Evolutionary conservation across 2,329 filamentous ascomycete species (phyloP), one percentile per base, ranked within the genome.

Genomic region (Elsinoe ampelina): DNA sequence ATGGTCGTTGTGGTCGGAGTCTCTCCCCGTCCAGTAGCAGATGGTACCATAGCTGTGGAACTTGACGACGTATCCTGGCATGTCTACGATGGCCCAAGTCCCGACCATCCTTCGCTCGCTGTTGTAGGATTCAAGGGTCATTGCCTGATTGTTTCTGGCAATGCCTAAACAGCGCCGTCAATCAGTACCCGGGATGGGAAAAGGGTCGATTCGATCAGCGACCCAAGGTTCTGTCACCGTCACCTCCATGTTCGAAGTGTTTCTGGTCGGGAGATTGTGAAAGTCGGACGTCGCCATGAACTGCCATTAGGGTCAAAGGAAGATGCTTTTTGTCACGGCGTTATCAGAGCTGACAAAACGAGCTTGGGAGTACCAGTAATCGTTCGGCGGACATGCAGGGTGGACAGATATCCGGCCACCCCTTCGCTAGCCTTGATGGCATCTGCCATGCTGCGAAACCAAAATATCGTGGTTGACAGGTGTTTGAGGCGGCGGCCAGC

Each of bases 311-410:
- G 32, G 48, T 22, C 48, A 39, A 39, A 17, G 13, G 11, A 15
- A 13, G 32, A 35, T 52, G 48, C 32, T 52, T 52, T 39, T 52
- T 52, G 48, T 52, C 48, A 52, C 11, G 3, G 20, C 34, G 32
- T 52, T 52, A 39, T 52, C 48, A 35, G 5, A 11, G 32, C 30
- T 52, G 48, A 39, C 48, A 22, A 50, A 50, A 35, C 13, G 12
- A 15, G 15, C 26, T 35, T 22, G 26, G 2, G 19, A 8, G n/a
- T 10, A 50, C 45, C 45, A 50, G 45, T 34, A 17, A 35, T 15
- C 32, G 26, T 35, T 50, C 13, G 43, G 30, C 22, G 22, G 4
- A 34, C 10, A 35, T 48, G 43, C 22, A 48, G 43, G 12, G 43
- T n/a, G 22, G 22, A 7, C n/a, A 34, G 45, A 22, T 34, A 50